Base-by-base conservation (phyloP, 345 rosid genomes). In the Gossypium stocksii region DNA sequence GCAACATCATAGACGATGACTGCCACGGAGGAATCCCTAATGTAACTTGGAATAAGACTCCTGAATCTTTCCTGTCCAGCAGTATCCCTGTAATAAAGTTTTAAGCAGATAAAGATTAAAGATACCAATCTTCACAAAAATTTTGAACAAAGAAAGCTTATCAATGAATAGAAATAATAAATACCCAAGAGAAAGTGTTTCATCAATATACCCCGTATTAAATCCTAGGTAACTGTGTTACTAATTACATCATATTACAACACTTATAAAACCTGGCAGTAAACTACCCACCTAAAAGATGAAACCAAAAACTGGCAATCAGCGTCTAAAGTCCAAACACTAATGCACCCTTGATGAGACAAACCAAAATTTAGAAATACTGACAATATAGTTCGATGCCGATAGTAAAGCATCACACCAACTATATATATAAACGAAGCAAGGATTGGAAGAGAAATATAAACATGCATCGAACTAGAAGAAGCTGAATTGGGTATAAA, bases 1-100 rank as follows among this genome's bases (percentile, higher is more conserved):
- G 97, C 97, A 73, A 91, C 97, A 81, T 91, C 97, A 83, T 82
- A 91, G 12, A 91, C 97, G 68, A 91, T 91, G 79, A 91, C 97
- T 49, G 97, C 97, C 56, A 91, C 97, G 17, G 97, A 91, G 34
- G 97, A 91, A 74, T 91, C 97, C 85, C 97, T 84, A 57, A 91
- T 91, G 43, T 91, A 91, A 78, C 97, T 91, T 2, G 97, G 97
- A 83, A 91, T 91, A 71, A 91, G 97, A 86, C 97, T 91, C 83
- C 97, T 89, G 78, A 91, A 91, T 74, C 97, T 81, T 83, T 91
- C 97, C 79, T 91, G 97, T 41, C 97, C 97, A 20, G 97, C 97
- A 29, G 97, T 91, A 80, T 91, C 97, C 97, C 97, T 91, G 86
- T 25, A 65, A 82, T 12, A 25, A n/a, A 61, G 23, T 62, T 58